Evolutionary conservation across 2,329 filamentous ascomycete species (phyloP).

Genomic region (Fonsecaea multimorphosa): DNA sequence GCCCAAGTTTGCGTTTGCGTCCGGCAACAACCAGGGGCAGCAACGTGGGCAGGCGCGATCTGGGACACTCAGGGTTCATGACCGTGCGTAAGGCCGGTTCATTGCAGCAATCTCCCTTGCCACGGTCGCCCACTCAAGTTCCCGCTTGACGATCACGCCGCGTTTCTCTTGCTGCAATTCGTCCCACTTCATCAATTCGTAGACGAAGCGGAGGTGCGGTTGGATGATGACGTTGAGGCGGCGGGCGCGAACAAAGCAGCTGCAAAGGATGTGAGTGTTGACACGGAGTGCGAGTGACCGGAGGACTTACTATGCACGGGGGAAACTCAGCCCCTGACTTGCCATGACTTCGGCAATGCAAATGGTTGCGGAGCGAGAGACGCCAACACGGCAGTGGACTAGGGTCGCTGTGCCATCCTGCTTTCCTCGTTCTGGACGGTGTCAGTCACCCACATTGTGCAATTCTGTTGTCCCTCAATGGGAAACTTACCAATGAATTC

Average conservation of each 20-base stretch:
- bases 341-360: slow-evolving; percentile 99
- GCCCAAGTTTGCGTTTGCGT: neutral
- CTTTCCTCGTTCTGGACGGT: slow-evolving; percentile 73
- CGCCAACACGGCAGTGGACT: slow-evolving; percentile 94
- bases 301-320: slow-evolving; percentile 75
- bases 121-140: slow-evolving; percentile 90
- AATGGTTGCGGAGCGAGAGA: slow-evolving; percentile 93
- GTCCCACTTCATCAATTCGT: slow-evolving; percentile 96
- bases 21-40: neutral
- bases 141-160: slow-evolving; percentile 63
- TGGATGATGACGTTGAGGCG: slow-evolving; percentile 98
- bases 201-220: slow-evolving; percentile 90
- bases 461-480: slow-evolving; percentile 7
- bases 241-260: slow-evolving; percentile 89
- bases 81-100: slow-evolving; percentile 90
- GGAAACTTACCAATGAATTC: slow-evolving; percentile 82
- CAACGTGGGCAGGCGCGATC: neutral
- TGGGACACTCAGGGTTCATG: slow-evolving; percentile 39
- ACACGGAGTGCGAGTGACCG: neutral
- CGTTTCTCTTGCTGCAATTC: slow-evolving; percentile 63
- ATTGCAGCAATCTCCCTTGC: slow-evolving; percentile 89
- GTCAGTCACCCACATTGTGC: neutral
- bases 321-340: slow-evolving; percentile 77
- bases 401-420: slow-evolving; percentile 80
- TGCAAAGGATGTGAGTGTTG: slow-evolving; percentile 38